Evolutionary conservation across 2,329 filamentous ascomycete genomes (phyloP), one percentile per base, ranked within the genome.

Genomic region (Lachnellula subtilissima): DNA sequence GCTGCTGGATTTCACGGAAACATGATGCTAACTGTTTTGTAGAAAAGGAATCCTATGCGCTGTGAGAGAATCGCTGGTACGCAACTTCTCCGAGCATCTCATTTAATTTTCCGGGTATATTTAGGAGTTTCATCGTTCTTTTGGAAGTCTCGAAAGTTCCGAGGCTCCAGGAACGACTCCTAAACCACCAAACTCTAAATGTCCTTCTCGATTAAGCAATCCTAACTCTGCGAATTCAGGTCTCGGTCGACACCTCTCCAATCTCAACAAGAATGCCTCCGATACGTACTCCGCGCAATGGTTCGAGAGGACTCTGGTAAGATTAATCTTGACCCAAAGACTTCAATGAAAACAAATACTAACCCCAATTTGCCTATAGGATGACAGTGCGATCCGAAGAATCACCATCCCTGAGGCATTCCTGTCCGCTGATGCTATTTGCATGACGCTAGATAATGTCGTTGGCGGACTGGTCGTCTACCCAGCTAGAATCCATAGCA

Each of bases 281-380:
- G 82, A 87, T 69, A 93, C 85, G 5, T 89, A 83, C 69, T 78
- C 82, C 46, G 79, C 79, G 25, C 89, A 94, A 69, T 89, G 87
- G 87, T 83, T 67, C 37, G 67, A 67, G 48, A 48, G 89, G 45
- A 86, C 86, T 0, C 79, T 96, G 37, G 89, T 28, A 28, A 9
- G 28, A 28, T 28, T 28, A 9, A 28, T 3, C 6, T 28, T 28
- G 7, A 39, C 14, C 15, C 37, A 39, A 39, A 14, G 14, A 8
- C 37, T 39, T 39, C 14, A 3, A 39, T 11, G 28, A 9, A 1
- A 28, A 7, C 8, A 28, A 8, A 28, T 28, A 8, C 28, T 28
- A 28, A 28, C 8, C 8, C 28, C 28, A 28, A 28, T 28, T 9
- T 28, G 8, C 28, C 8, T 28, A 28, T 28, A 28, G 28, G 28